Conservation (phyloP, 768 basidiomycete species). For the Lentinula detonsa region DNA sequence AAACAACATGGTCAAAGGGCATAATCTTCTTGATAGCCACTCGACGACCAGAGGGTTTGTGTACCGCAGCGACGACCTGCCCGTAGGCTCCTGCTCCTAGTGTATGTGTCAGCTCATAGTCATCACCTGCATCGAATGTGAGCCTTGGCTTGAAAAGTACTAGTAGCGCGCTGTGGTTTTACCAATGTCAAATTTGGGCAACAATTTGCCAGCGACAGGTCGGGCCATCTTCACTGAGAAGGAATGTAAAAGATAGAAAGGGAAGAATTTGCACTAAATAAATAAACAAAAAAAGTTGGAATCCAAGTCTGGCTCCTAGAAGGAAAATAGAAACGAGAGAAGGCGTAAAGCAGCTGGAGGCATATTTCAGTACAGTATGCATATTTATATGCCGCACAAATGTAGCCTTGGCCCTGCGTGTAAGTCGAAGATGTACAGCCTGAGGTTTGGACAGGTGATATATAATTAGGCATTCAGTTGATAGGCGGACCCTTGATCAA, state of each 20-base stretch:
- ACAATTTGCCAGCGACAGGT: not conserved
- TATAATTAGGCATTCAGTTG: no score
- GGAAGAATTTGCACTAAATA: not conserved
- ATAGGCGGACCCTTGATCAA: no score
- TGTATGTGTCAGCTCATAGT: slow-evolving; percentile 82
- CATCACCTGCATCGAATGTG: slow-evolving; percentile 40
- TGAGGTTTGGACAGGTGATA: no score
- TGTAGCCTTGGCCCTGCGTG: no score
- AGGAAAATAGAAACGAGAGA: no score
- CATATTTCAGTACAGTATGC: no score
- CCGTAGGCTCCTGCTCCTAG: slow-evolving; percentile 93
- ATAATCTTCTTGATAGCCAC: slow-evolving; percentile 98
- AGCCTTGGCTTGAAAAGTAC: not conserved
- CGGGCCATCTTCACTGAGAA: not conserved
- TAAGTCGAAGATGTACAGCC: no score
- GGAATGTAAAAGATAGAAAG: not conserved
- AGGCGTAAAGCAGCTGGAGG: no score
- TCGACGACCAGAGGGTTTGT: slow-evolving; percentile 79
- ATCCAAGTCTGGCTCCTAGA: no score
- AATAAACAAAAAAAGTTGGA: no score
- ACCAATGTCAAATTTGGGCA: not conserved
- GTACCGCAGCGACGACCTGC: slow-evolving; percentile 90
- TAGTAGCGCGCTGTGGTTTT: not conserved
- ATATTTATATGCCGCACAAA: no score
- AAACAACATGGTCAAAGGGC: slow-evolving; percentile 95